Conservation (phyloP, 2,329 filamentous ascomycete genomes). For the Hymenoscyphus fraxineus region DNA sequence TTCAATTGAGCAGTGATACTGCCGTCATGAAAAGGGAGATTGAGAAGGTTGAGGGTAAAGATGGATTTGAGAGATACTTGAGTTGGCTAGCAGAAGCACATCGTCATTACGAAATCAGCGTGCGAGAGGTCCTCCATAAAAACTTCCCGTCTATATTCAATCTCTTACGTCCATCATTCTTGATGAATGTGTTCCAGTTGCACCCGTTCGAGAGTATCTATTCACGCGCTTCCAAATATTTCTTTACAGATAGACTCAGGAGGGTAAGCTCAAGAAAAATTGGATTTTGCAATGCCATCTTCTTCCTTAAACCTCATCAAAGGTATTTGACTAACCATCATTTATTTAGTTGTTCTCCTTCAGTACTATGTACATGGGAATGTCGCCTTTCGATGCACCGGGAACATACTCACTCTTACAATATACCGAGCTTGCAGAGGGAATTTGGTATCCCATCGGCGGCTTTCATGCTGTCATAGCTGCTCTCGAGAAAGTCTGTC, state of each 20-base stretch:
- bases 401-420: conserved; percentile 71
- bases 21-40: conserved; percentile 68
- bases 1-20: conserved; percentile 64
- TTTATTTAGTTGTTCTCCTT: conserved; percentile 59
- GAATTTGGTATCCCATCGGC: conserved; percentile 71
- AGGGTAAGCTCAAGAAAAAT: conserved; percentile 37
- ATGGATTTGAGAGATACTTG: conserved; percentile 67
- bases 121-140: conserved; percentile 60
- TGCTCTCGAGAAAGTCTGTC: conserved; percentile 59
- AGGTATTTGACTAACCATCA: background rate
- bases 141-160: conserved; percentile 62
- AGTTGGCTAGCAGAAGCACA: conserved; percentile 64
- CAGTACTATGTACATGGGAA: conserved; percentile 79
- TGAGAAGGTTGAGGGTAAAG: conserved; percentile 68
- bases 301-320: too few species aligned
- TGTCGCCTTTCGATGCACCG: conserved; percentile 73
- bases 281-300: too few species aligned
- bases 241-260: conserved; percentile 64
- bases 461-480: conserved; percentile 66
- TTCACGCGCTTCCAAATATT: conserved; percentile 61
- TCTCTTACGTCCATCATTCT: conserved; percentile 55
- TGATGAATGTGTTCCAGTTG: conserved; percentile 54
- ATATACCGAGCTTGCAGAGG: conserved; percentile 72
- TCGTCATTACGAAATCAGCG: conserved; percentile 65
- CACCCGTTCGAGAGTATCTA: conserved; percentile 73